A percentile compares a stretch with the other conserved stretches of the same genome.
These are phyloP conservation scores for Massarina eburnea DNA, from an alignment of 2,329 filamentous ascomycete species.

Conservation along the genomic window DNA sequence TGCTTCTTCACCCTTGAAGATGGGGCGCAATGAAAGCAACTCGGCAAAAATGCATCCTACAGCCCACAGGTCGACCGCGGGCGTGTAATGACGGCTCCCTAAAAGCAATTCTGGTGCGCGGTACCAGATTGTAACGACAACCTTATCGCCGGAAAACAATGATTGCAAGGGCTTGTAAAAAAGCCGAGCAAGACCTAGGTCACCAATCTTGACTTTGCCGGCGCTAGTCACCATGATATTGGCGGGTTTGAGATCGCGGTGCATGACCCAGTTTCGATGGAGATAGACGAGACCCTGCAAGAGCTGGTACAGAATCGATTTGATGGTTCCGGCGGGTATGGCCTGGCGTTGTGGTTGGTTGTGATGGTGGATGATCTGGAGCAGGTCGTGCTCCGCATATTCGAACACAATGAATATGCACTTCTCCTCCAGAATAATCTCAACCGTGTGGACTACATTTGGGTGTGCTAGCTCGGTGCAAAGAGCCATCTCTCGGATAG, in stretches of 20 bases:
- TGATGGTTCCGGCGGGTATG: constrained; percentile 85
- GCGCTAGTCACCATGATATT: constrained; percentile 97
- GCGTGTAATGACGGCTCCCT: constrained; percentile 93
- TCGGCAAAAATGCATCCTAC: constrained; percentile 98
- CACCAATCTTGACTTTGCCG: constrained; percentile 92
- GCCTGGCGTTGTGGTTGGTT: constrained; percentile 84
- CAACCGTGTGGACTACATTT: constrained; percentile 87
- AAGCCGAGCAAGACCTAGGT: constrained; percentile 85
- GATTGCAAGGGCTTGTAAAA: constrained; percentile 94
- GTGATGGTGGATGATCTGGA: constrained; percentile 98
- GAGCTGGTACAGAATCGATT: constrained; percentile 93
- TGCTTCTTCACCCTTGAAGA: constrained; percentile 98
- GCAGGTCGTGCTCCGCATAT: constrained; percentile 93
- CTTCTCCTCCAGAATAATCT: constrained; percentile 97
- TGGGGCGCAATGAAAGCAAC: constrained; percentile 82
- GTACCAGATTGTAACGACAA: constrained; percentile 99
- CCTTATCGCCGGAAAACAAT: constrained; percentile 92
- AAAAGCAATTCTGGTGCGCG: constrained; percentile 91
- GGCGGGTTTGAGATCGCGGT: constrained; percentile 94
- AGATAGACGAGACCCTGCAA: constrained; percentile 93
- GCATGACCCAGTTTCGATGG: constrained; percentile 94
- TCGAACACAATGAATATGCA: constrained; percentile 99
- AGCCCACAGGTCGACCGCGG: constrained; percentile 96
- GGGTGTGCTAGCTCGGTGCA: constrained; percentile 88
- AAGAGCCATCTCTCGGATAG: constrained; percentile 94